phyloP scores from a whole-genome alignment of 2,329 filamentous ascomycete genomes.

The Aspergillus ustus region DNA sequence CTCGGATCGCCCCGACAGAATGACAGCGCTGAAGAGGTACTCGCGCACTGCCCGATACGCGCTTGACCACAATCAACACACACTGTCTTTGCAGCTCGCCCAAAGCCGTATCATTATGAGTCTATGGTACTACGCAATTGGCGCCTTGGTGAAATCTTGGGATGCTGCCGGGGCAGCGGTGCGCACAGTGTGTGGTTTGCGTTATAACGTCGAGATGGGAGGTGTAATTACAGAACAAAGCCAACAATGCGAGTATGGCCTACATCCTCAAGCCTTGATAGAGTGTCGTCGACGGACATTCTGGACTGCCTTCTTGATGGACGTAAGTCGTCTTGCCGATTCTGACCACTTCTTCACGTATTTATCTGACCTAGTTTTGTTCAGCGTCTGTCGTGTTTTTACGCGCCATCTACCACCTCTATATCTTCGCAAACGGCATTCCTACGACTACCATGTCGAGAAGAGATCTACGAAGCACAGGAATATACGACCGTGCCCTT shows the following conservation, averaged over 20 bases:
- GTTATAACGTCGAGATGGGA: slow-evolving; percentile 66
- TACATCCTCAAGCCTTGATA: slow-evolving; percentile 62
- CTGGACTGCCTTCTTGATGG: slow-evolving; percentile 73
- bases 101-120: slow-evolving; percentile 70
- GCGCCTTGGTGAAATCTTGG: slow-evolving; percentile 63
- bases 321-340: slow-evolving; percentile 51
- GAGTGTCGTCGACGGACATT: slow-evolving; percentile 73
- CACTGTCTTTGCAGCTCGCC: slow-evolving; percentile 65
- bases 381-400: slow-evolving; percentile 64
- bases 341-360: slow-evolving; percentile 6
- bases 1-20: slow-evolving; percentile 51
- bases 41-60: slow-evolving; percentile 63
- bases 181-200: slow-evolving; percentile 62
- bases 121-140: slow-evolving; percentile 67
- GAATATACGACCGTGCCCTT: slow-evolving; percentile 61
- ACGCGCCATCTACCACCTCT: slow-evolving; percentile 57
- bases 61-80: slow-evolving; percentile 55
- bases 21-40: slow-evolving; percentile 53
- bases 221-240: slow-evolving; percentile 53
- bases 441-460: slow-evolving; percentile 67
- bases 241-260: slow-evolving; percentile 58
- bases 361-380: slow-evolving; percentile 20
- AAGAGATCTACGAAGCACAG: slow-evolving; percentile 66
- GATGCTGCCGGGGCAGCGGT: slow-evolving; percentile 68
- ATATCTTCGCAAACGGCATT: slow-evolving; percentile 69